These are phyloP conservation scores for Cantharellus anzutake DNA, from an alignment of 768 basidiomycete genomes.

Conservation along the genomic window DNA sequence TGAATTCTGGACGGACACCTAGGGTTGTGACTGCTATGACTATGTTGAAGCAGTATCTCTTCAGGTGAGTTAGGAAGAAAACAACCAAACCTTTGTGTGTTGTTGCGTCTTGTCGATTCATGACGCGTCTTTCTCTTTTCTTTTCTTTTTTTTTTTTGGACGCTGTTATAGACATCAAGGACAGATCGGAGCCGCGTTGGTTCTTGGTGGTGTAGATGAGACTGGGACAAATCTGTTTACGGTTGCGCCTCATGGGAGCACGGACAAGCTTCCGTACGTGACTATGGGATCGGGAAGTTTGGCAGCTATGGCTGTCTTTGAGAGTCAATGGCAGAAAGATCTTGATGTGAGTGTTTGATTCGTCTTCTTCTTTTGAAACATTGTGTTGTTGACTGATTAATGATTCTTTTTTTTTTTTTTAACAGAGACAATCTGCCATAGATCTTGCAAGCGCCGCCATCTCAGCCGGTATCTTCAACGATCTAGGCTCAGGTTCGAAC, in stretches of 20 bases:
- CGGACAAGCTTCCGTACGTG: slow-evolving; percentile 95
- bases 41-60: slow-evolving; percentile 93
- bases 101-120: background rate
- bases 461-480: slow-evolving; percentile 96
- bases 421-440: slow-evolving; percentile 62
- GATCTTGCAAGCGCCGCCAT: slow-evolving; percentile 71
- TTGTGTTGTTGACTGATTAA: background rate
- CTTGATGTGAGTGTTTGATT: slow-evolving; percentile 40
- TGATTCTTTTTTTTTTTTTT: background rate
- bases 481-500: slow-evolving; percentile 96
- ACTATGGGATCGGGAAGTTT: slow-evolving; percentile 96
- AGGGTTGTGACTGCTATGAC: slow-evolving; percentile 97
- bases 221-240: slow-evolving; percentile 94
- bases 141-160: background rate
- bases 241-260: slow-evolving; percentile 89
- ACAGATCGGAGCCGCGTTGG: slow-evolving; percentile 84
- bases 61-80: slow-evolving; percentile 31
- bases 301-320: slow-evolving; percentile 98
- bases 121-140: no score
- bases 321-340: slow-evolving; percentile 61
- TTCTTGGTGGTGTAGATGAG: slow-evolving; percentile 88
- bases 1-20: slow-evolving; percentile 81
- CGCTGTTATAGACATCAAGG: slow-evolving; percentile 58
- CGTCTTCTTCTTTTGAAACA: background rate
- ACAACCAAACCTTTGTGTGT: background rate